Evolutionary conservation across 2,329 filamentous ascomycete genomes (phyloP), one percentile per base, ranked within the genome.

Genomic region (Botryosphaeria dothidea): DNA sequence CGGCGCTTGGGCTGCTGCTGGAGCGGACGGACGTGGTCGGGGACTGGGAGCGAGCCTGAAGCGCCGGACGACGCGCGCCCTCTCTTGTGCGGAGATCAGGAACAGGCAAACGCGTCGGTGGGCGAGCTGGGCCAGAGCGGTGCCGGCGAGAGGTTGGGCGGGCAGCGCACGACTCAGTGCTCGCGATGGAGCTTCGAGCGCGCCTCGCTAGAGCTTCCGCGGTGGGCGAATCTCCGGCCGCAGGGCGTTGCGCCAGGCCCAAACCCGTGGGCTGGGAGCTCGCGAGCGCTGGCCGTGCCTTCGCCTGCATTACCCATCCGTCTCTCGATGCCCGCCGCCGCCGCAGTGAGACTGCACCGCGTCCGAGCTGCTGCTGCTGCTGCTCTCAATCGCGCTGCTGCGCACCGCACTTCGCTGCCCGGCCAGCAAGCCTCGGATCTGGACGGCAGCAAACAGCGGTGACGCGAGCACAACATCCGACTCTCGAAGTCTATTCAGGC

Each of bases 391-490:
- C 31, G 31, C 31, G 11, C 31, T 11, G 31, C 11, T 6, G 6
- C 31, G 31, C 31, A 34, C 48, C 25, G 31, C 31, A 11, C 31
- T 43, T 43, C 21, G 45, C 21, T 23, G 45, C 15, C 25, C 31
- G 31, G n/a, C n/a, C n/a, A n/a, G n/a, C n/a, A n/a, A n/a, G 48
- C 51, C 51, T 54, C 56, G 56, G 56, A 46, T 60, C 56, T 31
- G 41, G 41, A 29, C 56, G 56, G 56, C 41, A 46, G 41, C 41
- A 60, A 60, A 60, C 56, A 60, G 56, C 56, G 56, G 56, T 60
- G 56, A 60, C 56, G 56, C 56, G 41, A 45, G 56, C 56, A 60
- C 56, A 46, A 60, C 56, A 60, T 60, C 56, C 56, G 56, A 60
- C 41, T 60, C 56, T 58, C 38, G 19, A 60, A 60, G 56, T 60